phyloP scores from a whole-genome alignment of 1,139 yeast genomes.

The Pichia sp. region DNA sequence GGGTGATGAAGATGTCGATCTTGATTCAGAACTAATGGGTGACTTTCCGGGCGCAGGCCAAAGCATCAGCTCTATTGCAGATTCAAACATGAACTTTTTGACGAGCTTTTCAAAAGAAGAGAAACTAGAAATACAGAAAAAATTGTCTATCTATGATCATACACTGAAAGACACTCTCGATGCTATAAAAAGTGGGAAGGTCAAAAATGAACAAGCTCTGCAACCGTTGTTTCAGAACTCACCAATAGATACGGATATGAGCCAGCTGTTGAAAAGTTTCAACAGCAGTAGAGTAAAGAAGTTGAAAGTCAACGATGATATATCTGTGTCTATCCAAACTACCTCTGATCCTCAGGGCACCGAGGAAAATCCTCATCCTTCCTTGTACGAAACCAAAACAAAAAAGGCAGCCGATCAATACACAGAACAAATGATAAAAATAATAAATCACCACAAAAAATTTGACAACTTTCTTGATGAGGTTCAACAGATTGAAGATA shows the following conservation, averaged over 20 bases:
- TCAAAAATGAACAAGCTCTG: constrained; percentile 20
- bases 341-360: neutral
- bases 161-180: constrained; percentile 30
- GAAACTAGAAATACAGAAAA: constrained; percentile 18
- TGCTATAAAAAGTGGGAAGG: constrained; percentile 31
- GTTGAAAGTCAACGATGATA: constrained; percentile 7
- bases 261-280: constrained; percentile 8
- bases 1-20: neutral
- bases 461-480: constrained; percentile 25
- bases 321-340: constrained; percentile 9
- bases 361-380: neutral
- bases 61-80: neutral
- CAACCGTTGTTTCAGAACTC: constrained; percentile 6
- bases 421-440: constrained; percentile 24
- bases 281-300: constrained; percentile 10
- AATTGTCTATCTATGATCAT: constrained; percentile 24
- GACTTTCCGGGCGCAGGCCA: neutral
- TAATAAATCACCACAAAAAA: constrained; percentile 24
- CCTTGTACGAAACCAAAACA: neutral
- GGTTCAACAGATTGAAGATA: constrained; percentile 2
- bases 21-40: neutral
- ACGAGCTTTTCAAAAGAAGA: constrained; percentile 10
- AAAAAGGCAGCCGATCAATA: constrained; percentile 22
- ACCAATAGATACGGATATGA: constrained; percentile 11
- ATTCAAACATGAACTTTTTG: constrained; percentile 1